These are phyloP conservation scores for Fusarium beomiforme DNA, from an alignment of 2,329 filamentous ascomycete species.

Conservation along the genomic window DNA sequence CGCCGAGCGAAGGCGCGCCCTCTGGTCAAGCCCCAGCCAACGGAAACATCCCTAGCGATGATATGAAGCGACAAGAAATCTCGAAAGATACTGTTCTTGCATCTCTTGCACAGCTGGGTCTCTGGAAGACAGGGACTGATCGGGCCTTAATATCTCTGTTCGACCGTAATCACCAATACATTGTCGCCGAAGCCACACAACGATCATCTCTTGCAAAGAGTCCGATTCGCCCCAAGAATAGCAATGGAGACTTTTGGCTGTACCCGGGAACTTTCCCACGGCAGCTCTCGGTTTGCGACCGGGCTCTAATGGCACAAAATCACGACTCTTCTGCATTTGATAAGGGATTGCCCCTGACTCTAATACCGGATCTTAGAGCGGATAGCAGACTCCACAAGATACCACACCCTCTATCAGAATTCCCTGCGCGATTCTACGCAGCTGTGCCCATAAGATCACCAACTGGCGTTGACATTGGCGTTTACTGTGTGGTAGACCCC, in stretches of 20 bases:
- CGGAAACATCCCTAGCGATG: neutral
- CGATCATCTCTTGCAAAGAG: conserved; percentile 50
- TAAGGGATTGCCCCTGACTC: conserved; percentile 44
- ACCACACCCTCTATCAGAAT: conserved; percentile 33
- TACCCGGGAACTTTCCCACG: conserved; percentile 44
- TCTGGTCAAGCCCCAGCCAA: neutral
- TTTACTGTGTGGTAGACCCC: conserved; percentile 47
- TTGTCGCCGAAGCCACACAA: conserved; percentile 60
- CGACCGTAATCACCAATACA: conserved; percentile 57
- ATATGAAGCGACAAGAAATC: neutral
- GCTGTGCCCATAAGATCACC: conserved; percentile 53
- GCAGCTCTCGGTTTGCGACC: conserved; percentile 41
- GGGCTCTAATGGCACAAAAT: conserved; percentile 33
- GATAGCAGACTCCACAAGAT: conserved; percentile 45
- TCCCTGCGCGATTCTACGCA: conserved; percentile 50
- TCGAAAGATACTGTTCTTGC: conserved; percentile 53
- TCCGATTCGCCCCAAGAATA: conserved; percentile 8
- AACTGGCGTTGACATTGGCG: conserved; percentile 54
- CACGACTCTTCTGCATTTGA: neutral
- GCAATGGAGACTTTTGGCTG: conserved; percentile 32
- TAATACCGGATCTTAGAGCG: conserved; percentile 47
- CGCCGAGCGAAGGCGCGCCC: conserved; percentile 13
- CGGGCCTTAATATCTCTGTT: conserved; percentile 62
- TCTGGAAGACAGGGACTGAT: conserved; percentile 53
- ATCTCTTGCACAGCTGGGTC: conserved; percentile 60